phyloP scores from a whole-genome alignment of 1,284 basidiomycete genomes.

The Fomitopsis palustris region DNA sequence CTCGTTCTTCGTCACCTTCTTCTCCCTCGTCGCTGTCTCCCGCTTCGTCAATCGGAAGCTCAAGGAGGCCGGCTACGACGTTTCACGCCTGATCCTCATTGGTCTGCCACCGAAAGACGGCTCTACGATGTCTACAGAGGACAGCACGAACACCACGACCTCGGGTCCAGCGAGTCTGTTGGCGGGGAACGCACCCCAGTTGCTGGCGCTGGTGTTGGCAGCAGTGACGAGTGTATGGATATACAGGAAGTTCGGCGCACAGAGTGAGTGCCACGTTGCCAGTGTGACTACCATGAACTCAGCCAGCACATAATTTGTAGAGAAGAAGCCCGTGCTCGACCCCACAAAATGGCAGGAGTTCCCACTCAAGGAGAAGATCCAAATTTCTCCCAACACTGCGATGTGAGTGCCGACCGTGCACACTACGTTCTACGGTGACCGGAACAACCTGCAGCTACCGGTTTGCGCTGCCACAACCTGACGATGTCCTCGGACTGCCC shows the following conservation, averaged over 20 bases:
- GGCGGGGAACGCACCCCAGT: slow-evolving; percentile 23
- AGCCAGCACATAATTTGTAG: slow-evolving; percentile 29
- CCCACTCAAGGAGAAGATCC: slow-evolving; percentile 77
- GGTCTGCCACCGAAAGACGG: slow-evolving; percentile 41
- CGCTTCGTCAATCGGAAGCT: slow-evolving; percentile 42
- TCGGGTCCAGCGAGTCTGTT: slow-evolving; percentile 17
- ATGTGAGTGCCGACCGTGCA: slow-evolving; percentile 49
- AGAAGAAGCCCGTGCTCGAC: slow-evolving; percentile 66
- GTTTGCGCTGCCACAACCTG: slow-evolving; percentile 73
- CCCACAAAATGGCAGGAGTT: slow-evolving; percentile 80
- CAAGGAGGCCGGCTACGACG: slow-evolving; percentile 50
- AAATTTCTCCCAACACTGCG: slow-evolving; percentile 93
- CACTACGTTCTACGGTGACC: neutral
- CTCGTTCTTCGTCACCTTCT: slow-evolving; percentile 47
- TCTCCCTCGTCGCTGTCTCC: slow-evolving; percentile 41
- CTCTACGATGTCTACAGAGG: slow-evolving; percentile 5
- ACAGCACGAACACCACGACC: slow-evolving; percentile 8
- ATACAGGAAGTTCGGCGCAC: slow-evolving; percentile 42
- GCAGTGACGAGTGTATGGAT: slow-evolving; percentile 33
- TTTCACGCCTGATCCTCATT: slow-evolving; percentile 58
- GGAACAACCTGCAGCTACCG: slow-evolving; percentile 66
- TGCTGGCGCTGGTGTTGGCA: slow-evolving; percentile 35
- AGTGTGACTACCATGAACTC: slow-evolving; percentile 1
- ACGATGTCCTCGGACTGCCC: slow-evolving; percentile 87
- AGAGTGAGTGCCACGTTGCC: slow-evolving; percentile 30